These are phyloP conservation scores for Pseudocercospora vitis DNA, from an alignment of 2,329 filamentous ascomycete genomes.

Conservation along the genomic window DNA sequence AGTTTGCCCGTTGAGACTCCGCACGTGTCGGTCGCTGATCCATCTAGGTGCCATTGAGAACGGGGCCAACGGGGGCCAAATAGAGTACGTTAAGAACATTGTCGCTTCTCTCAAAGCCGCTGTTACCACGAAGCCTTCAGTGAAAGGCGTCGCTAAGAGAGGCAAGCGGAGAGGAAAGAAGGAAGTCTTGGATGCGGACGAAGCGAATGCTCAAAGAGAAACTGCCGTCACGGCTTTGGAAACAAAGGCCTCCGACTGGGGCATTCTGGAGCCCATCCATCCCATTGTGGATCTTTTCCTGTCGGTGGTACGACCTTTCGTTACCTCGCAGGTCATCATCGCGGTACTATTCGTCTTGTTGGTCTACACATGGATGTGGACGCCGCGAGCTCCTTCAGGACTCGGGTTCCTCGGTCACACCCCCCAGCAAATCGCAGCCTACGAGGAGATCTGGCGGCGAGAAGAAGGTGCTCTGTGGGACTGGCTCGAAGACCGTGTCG, in stretches of 20 bases:
- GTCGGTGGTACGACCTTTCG: conserved; percentile 67
- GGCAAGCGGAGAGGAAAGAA: conserved; percentile 52
- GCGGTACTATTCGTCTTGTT: conserved; percentile 71
- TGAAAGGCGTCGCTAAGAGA: conserved; percentile 50
- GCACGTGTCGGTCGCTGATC: conserved; percentile 3
- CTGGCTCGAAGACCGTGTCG: conserved; percentile 85
- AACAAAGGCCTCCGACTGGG: conserved; percentile 61
- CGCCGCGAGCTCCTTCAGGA: conserved; percentile 35
- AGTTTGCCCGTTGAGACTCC: conserved; percentile 32
- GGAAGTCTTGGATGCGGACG: conserved; percentile 47
- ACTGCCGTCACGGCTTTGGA: conserved; percentile 32
- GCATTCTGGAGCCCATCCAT: conserved; percentile 75
- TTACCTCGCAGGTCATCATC: conserved; percentile 76
- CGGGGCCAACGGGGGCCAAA: conserved; percentile 86
- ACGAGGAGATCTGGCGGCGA: conserved; percentile 87
- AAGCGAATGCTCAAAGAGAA: conserved; percentile 41
- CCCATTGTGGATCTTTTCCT: conserved; percentile 67
- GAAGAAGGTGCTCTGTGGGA: conserved; percentile 91
- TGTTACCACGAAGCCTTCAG: conserved; percentile 64
- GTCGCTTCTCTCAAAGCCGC: conserved; percentile 71
- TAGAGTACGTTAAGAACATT: conserved; percentile 76
- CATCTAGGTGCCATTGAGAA: conserved; percentile 85
- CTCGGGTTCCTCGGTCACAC: conserved; percentile 44
- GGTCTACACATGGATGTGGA: conserved; percentile 65
- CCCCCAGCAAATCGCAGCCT: conserved; percentile 70